phyloP scores from a whole-genome alignment of 2,329 filamentous ascomycete species.

The Ascochyta clinopodiicola region DNA sequence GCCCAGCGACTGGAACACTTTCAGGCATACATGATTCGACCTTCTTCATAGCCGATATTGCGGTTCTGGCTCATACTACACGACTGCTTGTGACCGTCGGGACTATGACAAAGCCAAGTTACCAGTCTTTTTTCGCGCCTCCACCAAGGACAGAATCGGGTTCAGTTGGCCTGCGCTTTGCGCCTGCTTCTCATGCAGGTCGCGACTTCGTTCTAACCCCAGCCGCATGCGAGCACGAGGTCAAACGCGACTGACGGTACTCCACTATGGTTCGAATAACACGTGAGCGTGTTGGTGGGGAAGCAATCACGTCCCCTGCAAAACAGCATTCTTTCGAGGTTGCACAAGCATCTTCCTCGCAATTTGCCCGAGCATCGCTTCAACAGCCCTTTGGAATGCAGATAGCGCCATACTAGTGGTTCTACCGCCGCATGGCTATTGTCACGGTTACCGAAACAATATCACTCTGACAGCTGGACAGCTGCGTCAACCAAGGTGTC shows the following conservation, averaged over 20 bases:
- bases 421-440: conserved; percentile 12
- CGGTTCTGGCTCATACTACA: background rate
- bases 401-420: conserved; percentile 2
- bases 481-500: conserved; percentile 1
- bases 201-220: background rate
- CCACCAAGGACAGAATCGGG: background rate
- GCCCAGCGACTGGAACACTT: background rate
- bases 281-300: background rate
- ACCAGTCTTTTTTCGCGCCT: background rate
- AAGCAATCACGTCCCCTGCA: conserved; percentile 1
- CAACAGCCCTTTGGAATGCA: conserved; percentile 14
- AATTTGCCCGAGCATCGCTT: conserved; percentile 7
- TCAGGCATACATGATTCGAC: background rate
- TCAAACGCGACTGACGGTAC: conserved; percentile 4
- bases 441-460: conserved; percentile 12
- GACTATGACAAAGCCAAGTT: background rate
- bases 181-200: background rate
- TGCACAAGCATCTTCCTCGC: conserved; percentile 6
- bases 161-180: background rate
- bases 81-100: background rate
- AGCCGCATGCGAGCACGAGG: conserved; percentile 1
- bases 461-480: conserved; percentile 8
- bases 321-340: conserved; percentile 13
- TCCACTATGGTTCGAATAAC: background rate
- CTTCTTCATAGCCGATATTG: background rate